Base-by-base conservation (phyloP, 164 flowering plant genomes). In the Vitis cinerea region DNA sequence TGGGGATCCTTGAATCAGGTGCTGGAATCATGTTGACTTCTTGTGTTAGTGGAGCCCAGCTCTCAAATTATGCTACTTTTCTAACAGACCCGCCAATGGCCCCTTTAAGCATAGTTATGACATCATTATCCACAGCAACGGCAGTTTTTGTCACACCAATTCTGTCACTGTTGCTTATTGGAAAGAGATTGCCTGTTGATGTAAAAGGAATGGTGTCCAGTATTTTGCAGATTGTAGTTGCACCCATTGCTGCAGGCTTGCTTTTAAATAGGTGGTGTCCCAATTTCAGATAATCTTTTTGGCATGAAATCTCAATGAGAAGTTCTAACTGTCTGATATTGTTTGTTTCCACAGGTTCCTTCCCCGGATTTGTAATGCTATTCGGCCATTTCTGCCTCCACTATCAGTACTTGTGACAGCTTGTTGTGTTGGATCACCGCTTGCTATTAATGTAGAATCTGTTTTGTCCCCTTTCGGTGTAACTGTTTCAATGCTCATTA, bases 31-130 rank as follows among this genome's bases (percentile, higher is more conserved):
- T 92, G 94, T 81, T 95, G 77, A 83, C 87, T 56, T 90, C 98
- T 60, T 95, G 99, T 78, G 98, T 92, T 72, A 92, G 98, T 72
- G 98, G 99, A 10, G 97, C 98, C 15, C 99, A 95, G 82, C 97
- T 95, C 61, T 92, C 96, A 60, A 89, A 88, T 72, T 95, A 92
- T 79, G 99, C 99, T 50, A 95, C 99, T 49, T 95, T 90, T 75
- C 82, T 92, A 52, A 91, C 99, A 8, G 98, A 91, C 65, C 97
- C 97, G 15, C 54, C 68, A n/a, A 77, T 92, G 90, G 98, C 99
- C 37, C 98, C 99, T 71, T 81, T 92, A 65, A 95, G 99, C 83
- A 92, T 95, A 74, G 97, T 95, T 31, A 92, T 95, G 99, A 92
- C 98, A 59, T 91, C 97, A 59, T 66, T 95, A 55, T 92, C 99